These are phyloP conservation scores for Pisolithus tinctorius DNA, from an alignment of 768 basidiomycete species.

Conservation along the genomic window DNA sequence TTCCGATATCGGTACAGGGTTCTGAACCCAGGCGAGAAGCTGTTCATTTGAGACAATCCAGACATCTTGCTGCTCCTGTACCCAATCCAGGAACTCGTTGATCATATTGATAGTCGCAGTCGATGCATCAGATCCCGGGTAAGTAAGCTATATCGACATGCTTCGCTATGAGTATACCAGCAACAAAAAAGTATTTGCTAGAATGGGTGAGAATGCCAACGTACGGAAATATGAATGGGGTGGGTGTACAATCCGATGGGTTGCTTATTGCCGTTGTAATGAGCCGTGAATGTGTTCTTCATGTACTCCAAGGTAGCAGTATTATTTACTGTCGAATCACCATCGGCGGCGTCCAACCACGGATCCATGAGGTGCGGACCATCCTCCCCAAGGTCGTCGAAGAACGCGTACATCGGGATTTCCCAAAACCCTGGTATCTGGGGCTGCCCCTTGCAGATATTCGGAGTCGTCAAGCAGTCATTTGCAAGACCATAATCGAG, in stretches of 20 bases:
- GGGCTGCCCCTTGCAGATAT: constrained; percentile 62
- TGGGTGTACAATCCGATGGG: constrained; percentile 80
- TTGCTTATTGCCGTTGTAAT: constrained; percentile 70
- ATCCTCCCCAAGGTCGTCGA: constrained; percentile 47
- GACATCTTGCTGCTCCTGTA: constrained; percentile 60
- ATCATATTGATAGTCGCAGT: constrained; percentile 65
- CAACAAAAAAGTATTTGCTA: no score
- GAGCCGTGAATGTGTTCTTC: constrained; percentile 65
- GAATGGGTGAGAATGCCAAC: neutral
- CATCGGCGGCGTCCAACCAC: constrained; percentile 65
- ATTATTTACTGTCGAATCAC: constrained; percentile 44
- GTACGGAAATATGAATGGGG: constrained; percentile 66
- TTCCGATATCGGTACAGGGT: constrained; percentile 60
- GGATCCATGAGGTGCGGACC: constrained; percentile 78
- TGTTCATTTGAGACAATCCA: constrained; percentile 72
- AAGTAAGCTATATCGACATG: constrained; percentile 33
- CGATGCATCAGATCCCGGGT: constrained; percentile 50
- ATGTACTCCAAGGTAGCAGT: constrained; percentile 62
- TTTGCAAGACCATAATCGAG: constrained; percentile 78
- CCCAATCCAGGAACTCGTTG: constrained; percentile 78
- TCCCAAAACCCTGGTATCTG: constrained; percentile 78
- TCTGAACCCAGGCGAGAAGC: constrained; percentile 65
- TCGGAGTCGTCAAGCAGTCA: constrained; percentile 52
- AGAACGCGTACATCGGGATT: constrained; percentile 77
- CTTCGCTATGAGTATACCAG: no score